Evolutionary conservation across 1,284 basidiomycete species (phyloP).

Genomic region (Inonotus obliquus): DNA sequence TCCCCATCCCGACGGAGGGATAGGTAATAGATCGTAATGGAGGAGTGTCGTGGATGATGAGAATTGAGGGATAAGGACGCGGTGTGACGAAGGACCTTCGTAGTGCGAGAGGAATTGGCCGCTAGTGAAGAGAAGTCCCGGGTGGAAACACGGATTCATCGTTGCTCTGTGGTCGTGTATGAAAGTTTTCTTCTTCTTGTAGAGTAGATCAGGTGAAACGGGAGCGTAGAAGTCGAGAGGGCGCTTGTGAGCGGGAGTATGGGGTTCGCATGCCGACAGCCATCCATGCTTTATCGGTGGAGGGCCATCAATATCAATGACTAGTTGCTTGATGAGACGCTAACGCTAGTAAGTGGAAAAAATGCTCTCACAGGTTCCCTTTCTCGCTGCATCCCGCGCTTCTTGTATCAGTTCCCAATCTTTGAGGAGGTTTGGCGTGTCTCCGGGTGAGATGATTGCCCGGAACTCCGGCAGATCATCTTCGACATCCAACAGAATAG

Average conservation of each 20-base stretch:
- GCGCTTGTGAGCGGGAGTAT: slow-evolving; percentile 8
- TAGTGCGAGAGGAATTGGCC: slow-evolving; percentile 52
- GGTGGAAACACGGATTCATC: slow-evolving; percentile 60
- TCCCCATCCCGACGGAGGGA: slow-evolving; percentile 41
- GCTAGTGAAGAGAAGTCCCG: slow-evolving; percentile 43
- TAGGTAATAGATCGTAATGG: slow-evolving; percentile 58
- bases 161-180: slow-evolving; percentile 41
- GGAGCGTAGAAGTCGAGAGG: slow-evolving; percentile 15
- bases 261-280: slow-evolving; percentile 17
- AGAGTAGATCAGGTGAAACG: neutral
- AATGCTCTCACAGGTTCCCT: slow-evolving; percentile 36
- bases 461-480: slow-evolving; percentile 38
- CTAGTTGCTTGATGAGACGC: neutral
- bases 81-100: slow-evolving; percentile 45
- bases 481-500: slow-evolving; percentile 35
- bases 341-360: neutral
- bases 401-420: slow-evolving; percentile 38
- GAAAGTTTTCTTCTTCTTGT: slow-evolving; percentile 37
- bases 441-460: slow-evolving; percentile 42
- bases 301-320: slow-evolving; percentile 16
- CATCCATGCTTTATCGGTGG: slow-evolving; percentile 18
- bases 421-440: slow-evolving; percentile 42
- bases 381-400: slow-evolving; percentile 36
- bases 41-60: slow-evolving; percentile 50
- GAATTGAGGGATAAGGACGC: slow-evolving; percentile 44